A percentile compares a stretch with the other conserved stretches of the same genome.
Evolutionary conservation across 2,329 filamentous ascomycete genomes (phyloP).

Genomic region (Sclerotinia nivalis): DNA sequence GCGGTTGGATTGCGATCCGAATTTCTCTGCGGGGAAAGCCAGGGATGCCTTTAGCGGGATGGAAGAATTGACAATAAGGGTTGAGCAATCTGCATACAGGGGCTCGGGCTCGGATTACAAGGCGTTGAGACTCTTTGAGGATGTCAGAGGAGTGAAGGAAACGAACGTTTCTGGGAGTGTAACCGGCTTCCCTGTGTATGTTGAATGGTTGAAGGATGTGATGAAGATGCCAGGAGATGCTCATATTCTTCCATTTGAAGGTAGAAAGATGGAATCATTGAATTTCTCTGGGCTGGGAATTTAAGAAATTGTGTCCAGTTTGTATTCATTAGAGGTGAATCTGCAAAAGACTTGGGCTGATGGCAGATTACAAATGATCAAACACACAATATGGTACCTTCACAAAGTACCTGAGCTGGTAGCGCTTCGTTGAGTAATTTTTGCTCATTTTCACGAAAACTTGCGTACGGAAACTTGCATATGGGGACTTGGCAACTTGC

Average conservation of each 20-base stretch:
- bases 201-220: slow-evolving; percentile 33
- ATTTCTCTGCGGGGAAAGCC: slow-evolving; percentile 46
- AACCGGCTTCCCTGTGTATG: slow-evolving; percentile 36
- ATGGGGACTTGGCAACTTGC: background rate
- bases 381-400: background rate
- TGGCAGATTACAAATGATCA: no score
- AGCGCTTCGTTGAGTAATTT: background rate
- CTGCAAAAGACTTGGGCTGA: background rate
- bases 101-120: slow-evolving; percentile 46
- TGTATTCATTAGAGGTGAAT: background rate
- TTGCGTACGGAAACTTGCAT: background rate
- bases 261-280: background rate
- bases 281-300: background rate
- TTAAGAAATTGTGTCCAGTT: background rate
- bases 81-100: slow-evolving; percentile 50
- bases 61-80: slow-evolving; percentile 51
- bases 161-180: slow-evolving; percentile 44
- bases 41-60: slow-evolving; percentile 47
- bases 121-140: slow-evolving; percentile 48
- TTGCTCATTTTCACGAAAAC: background rate
- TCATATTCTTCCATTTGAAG: slow-evolving; percentile 14
- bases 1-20: slow-evolving; percentile 51
- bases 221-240: slow-evolving; percentile 32
- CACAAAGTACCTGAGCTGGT: background rate
- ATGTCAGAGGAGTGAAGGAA: slow-evolving; percentile 47